Evolutionary conservation across 2,329 filamentous ascomycete genomes (phyloP).

Genomic region (Fusarium domesticum): DNA sequence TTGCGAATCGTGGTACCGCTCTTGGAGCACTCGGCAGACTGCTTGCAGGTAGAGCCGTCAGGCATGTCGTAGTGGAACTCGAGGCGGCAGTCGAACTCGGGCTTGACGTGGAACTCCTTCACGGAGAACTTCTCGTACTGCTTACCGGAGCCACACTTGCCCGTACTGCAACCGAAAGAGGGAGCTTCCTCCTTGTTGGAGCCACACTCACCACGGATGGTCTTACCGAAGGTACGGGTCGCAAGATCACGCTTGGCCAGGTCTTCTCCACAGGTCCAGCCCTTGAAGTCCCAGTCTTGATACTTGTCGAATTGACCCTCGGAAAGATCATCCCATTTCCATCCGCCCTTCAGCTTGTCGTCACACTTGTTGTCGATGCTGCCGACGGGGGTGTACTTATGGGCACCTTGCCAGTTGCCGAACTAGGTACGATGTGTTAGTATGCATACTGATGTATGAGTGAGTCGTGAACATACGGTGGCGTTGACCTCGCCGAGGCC

Average conservation of each 20-base stretch:
- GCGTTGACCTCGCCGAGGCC: conserved; percentile 49
- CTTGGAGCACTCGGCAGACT: conserved; percentile 64
- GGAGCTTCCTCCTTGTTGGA: conserved; percentile 48
- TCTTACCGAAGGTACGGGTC: conserved; percentile 55
- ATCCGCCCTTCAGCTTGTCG: conserved; percentile 65
- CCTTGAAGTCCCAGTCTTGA: conserved; percentile 69
- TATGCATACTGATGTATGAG: not conserved
- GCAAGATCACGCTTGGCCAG: conserved; percentile 56
- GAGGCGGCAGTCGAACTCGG: conserved; percentile 73
- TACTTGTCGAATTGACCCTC: conserved; percentile 63
- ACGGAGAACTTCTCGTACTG: conserved; percentile 65
- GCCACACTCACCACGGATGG: conserved; percentile 56
- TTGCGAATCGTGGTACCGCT: conserved; percentile 72
- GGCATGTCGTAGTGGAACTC: conserved; percentile 87
- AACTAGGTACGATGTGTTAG: conserved; percentile 16
- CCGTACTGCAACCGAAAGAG: conserved; percentile 50
- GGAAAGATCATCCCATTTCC: conserved; percentile 65
- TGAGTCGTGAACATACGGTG: conserved; percentile 35
- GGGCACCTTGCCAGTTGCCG: conserved; percentile 30
- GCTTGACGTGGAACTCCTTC: conserved; percentile 66
- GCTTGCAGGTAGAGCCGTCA: conserved; percentile 78
- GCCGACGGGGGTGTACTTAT: conserved; percentile 62
- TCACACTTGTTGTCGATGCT: conserved; percentile 78
- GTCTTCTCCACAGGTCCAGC: conserved; percentile 65
- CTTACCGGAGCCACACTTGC: conserved; percentile 25